Conservation (phyloP, 1,139 yeast genomes). For the Scheffersomyces lignicola region DNA sequence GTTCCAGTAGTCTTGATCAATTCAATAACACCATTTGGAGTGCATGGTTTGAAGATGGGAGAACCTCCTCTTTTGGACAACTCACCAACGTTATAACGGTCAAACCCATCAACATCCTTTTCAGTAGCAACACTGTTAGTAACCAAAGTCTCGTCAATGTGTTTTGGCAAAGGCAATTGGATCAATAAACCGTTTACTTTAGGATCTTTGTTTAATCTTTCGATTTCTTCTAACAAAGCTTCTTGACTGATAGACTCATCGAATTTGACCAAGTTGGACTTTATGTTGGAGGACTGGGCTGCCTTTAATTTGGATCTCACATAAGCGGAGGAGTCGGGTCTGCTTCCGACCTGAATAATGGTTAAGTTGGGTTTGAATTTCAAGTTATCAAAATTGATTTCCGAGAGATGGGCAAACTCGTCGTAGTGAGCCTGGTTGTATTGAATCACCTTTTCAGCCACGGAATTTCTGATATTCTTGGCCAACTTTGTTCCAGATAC, state of each 20-base stretch:
- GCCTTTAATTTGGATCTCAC: constrained; percentile 76
- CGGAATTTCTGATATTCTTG: constrained; percentile 33
- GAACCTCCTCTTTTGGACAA: constrained; percentile 71
- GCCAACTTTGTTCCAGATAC: constrained; percentile 49
- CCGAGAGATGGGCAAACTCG: constrained; percentile 5
- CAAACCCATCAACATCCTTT: constrained; percentile 82
- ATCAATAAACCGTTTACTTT: constrained; percentile 69
- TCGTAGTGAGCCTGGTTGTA: constrained; percentile 34
- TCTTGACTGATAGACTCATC: constrained; percentile 57
- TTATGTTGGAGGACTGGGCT: constrained; percentile 65
- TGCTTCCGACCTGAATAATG: constrained; percentile 71
- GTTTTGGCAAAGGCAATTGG: constrained; percentile 73
- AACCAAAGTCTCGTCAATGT: constrained; percentile 63
- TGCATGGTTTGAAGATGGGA: constrained; percentile 73
- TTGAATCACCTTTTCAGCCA: constrained; percentile 43
- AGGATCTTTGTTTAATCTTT: constrained; percentile 59
- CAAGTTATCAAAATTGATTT: constrained; percentile 24
- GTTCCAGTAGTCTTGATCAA: constrained; percentile 64
- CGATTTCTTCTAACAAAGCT: constrained; percentile 55
- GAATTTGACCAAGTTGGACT: constrained; percentile 56
- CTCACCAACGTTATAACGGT: constrained; percentile 74
- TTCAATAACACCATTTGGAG: constrained; percentile 76
- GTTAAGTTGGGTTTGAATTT: constrained; percentile 63
- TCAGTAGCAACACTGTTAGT: constrained; percentile 67
- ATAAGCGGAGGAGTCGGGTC: constrained; percentile 78